phyloP scores from a whole-genome alignment of 2,329 filamentous ascomycete genomes.

The Colletotrichum sidae region DNA sequence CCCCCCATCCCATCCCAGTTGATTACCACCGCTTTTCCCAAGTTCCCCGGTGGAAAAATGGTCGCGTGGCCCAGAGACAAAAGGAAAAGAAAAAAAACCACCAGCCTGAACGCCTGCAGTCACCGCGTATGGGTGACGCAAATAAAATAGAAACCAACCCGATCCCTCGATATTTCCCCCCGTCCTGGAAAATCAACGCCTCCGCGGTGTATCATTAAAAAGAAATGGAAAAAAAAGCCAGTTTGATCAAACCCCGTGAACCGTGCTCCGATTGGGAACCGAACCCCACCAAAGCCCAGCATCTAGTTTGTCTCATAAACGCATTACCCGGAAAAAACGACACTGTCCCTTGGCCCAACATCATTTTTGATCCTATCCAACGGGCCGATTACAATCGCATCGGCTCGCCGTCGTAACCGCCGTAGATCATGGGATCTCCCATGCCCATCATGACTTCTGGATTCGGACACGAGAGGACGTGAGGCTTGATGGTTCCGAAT shows the following conservation, averaged over 20 bases:
- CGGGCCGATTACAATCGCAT: slow-evolving; percentile 50
- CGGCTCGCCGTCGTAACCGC: slow-evolving; percentile 60
- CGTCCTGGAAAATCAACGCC: slow-evolving; percentile 31
- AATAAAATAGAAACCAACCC: neutral
- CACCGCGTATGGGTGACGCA: neutral
- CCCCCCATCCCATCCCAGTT: no score
- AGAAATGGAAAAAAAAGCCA: neutral
- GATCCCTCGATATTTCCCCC: neutral
- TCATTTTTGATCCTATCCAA: neutral
- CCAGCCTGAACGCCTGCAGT: slow-evolving; percentile 12
- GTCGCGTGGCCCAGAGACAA: neutral
- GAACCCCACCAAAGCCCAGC: slow-evolving; percentile 11
- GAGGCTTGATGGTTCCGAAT: slow-evolving; percentile 67
- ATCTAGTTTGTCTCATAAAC: slow-evolving; percentile 19
- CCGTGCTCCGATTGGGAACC: slow-evolving; percentile 3
- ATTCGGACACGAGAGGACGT: slow-evolving; percentile 63
- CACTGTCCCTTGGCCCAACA: neutral
- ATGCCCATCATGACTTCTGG: slow-evolving; percentile 68
- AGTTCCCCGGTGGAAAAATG: no score
- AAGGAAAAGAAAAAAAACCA: neutral
- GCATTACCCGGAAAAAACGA: slow-evolving; percentile 10
- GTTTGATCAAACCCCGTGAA: neutral
- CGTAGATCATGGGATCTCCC: slow-evolving; percentile 69
- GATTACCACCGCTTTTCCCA: no score
- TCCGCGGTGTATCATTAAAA: slow-evolving; percentile 35